These are phyloP conservation scores for Cocos nucifera DNA, from an alignment of 176 grass and related monocot species.

Conservation along the genomic window DNA sequence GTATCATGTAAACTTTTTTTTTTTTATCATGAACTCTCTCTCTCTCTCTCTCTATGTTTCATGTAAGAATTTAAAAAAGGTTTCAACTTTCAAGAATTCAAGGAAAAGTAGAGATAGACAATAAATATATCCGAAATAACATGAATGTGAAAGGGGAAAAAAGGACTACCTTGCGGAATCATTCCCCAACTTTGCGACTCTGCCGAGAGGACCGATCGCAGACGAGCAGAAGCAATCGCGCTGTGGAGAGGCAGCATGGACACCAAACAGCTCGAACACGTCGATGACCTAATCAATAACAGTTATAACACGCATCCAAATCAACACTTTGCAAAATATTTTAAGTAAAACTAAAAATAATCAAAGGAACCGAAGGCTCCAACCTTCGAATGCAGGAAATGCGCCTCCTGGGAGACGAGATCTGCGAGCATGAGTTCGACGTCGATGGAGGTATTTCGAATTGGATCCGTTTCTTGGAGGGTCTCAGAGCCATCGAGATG, in stretches of 20 bases:
- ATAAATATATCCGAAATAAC: neutral
- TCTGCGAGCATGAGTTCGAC: neutral
- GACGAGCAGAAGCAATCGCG: conserved; percentile 45
- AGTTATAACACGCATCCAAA: too few relatives aligned
- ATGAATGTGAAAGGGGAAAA: neutral
- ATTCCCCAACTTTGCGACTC: conserved; percentile 68
- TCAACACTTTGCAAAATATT: too few relatives aligned
- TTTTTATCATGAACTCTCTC: too few relatives aligned
- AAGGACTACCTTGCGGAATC: conserved; percentile 56
- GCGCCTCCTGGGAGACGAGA: conserved; percentile 6
- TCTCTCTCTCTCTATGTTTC: too few relatives aligned
- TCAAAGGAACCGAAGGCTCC: neutral
- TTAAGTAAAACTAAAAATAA: too few relatives aligned
- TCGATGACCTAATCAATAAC: conserved; percentile 30
- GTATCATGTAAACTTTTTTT: too few relatives aligned
- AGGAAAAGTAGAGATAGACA: too few relatives aligned
- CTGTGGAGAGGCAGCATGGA: conserved; percentile 64
- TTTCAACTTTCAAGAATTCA: too few relatives aligned
- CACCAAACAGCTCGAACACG: conserved; percentile 33
- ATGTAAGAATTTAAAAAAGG: too few relatives aligned
- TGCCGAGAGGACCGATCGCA: conserved; percentile 41
- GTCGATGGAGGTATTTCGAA: neutral
- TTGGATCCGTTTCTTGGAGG: neutral
- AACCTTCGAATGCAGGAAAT: conserved; percentile 45
- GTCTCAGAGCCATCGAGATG: conserved; percentile 19